Evolutionary conservation across 2,329 filamentous ascomycete genomes (phyloP).

Genomic region (Verticillium klebahnii): DNA sequence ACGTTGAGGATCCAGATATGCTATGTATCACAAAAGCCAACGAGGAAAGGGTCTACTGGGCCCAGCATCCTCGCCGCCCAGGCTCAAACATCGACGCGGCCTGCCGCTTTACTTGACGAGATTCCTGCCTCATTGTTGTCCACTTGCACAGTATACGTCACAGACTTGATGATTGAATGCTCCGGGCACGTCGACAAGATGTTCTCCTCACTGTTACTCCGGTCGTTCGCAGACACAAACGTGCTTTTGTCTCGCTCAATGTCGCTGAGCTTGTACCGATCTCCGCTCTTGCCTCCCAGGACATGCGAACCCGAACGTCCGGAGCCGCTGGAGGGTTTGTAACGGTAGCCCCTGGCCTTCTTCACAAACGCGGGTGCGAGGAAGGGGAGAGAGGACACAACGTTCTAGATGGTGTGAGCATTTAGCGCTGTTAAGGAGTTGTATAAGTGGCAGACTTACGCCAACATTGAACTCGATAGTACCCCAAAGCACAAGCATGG

Average conservation of each 20-base stretch:
- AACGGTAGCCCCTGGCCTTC: constrained; percentile 36
- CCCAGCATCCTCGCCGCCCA: no score
- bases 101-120: neutral
- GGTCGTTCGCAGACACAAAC: constrained; percentile 19
- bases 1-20: neutral
- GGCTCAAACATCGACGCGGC: neutral
- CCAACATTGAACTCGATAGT: constrained; percentile 54
- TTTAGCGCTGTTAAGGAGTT: no score
- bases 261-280: constrained; percentile 33
- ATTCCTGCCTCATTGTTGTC: constrained; percentile 18
- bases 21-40: neutral
- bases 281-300: constrained; percentile 15
- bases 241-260: constrained; percentile 22
- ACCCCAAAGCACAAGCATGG: constrained; percentile 52
- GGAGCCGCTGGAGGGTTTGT: constrained; percentile 26
- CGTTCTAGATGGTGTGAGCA: constrained; percentile 27
- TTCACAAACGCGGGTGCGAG: constrained; percentile 37
- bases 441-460: constrained; percentile 26
- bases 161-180: constrained; percentile 35
- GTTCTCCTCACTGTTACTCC: constrained; percentile 31
- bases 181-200: constrained; percentile 23
- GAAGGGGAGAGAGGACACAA: constrained; percentile 41
- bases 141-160: constrained; percentile 35
- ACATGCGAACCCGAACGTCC: constrained; percentile 17
- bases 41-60: no score